These are phyloP conservation scores for Rhodosporidiobolus sp. DNA, from an alignment of 768 basidiomycete species.

Conservation along the genomic window DNA sequence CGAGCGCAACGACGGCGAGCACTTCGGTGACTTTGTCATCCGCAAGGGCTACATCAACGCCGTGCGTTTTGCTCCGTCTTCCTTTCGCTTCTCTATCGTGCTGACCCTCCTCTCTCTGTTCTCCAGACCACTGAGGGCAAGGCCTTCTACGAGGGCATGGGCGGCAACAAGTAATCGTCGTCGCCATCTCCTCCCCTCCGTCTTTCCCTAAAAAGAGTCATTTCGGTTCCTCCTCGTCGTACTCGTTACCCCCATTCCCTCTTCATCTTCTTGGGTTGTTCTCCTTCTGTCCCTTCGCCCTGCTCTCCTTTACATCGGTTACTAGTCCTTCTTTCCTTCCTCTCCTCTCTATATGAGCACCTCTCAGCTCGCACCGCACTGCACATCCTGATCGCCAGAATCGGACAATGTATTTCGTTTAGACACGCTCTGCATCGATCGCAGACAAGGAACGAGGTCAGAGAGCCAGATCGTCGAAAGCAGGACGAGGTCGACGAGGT, in stretches of 20 bases:
- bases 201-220: background rate
- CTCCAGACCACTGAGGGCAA: slow-evolving; percentile 75
- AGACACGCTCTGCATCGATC: too few relatives aligned
- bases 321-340: too few relatives aligned
- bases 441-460: too few relatives aligned
- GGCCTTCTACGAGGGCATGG: slow-evolving; percentile 23
- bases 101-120: slow-evolving; percentile 49
- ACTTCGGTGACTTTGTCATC: slow-evolving; percentile 92
- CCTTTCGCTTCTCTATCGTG: background rate
- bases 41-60: slow-evolving; percentile 77
- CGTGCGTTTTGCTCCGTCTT: background rate
- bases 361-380: too few relatives aligned
- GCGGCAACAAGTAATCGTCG: background rate
- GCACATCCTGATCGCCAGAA: too few relatives aligned
- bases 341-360: too few relatives aligned
- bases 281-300: background rate
- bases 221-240: background rate
- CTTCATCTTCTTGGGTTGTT: background rate
- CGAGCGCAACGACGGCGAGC: slow-evolving; percentile 81
- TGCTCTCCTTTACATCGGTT: too few relatives aligned
- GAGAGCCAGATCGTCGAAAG: too few relatives aligned
- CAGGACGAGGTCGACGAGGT: too few relatives aligned
- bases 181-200: background rate
- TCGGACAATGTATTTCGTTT: too few relatives aligned
- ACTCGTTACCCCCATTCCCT: background rate